Conservation (phyloP, 2,329 filamentous ascomycete species). For the Microsporum audouinii region DNA sequence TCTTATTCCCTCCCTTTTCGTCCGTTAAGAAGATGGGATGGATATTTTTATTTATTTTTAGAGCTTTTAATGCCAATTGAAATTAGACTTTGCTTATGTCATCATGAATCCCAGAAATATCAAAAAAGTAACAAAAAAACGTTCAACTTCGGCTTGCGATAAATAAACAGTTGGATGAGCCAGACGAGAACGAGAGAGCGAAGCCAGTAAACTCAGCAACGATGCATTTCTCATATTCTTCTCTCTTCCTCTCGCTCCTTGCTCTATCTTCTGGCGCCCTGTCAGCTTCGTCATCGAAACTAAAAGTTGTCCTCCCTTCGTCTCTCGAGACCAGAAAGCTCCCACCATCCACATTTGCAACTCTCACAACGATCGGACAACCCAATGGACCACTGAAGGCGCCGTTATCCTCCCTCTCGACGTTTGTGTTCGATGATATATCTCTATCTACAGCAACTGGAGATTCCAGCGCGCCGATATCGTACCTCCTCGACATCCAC, state of each 20-base stretch:
- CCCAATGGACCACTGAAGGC: slow-evolving; percentile 44
- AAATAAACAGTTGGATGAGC: too few relatives aligned
- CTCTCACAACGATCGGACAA: slow-evolving; percentile 38
- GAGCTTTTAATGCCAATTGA: too few relatives aligned
- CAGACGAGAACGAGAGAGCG: too few relatives aligned
- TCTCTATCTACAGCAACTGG: slow-evolving; percentile 27
- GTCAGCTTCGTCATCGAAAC: slow-evolving; percentile 9
- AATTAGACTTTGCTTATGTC: slow-evolving; percentile 4
- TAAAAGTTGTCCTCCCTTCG: slow-evolving; percentile 31
- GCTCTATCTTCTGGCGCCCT: slow-evolving; percentile 16
- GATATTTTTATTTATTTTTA: neutral
- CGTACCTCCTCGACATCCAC: slow-evolving; percentile 74
- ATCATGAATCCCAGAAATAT: slow-evolving; percentile 6
- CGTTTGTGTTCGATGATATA: slow-evolving; percentile 65
- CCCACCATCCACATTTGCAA: slow-evolving; percentile 40
- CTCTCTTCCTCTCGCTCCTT: slow-evolving; percentile 16
- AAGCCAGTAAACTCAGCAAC: neutral
- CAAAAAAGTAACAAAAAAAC: too few relatives aligned
- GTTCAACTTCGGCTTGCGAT: too few relatives aligned
- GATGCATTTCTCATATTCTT: slow-evolving; percentile 9
- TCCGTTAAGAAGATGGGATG: neutral
- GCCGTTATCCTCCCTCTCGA: slow-evolving; percentile 55
- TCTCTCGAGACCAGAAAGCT: slow-evolving; percentile 35
- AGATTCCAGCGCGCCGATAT: slow-evolving; percentile 22
- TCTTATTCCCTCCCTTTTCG: neutral